Base-by-base conservation (phyloP, 225 moss, liverwort and hornwort genomes). In the Marchantia polymorpha region DNA sequence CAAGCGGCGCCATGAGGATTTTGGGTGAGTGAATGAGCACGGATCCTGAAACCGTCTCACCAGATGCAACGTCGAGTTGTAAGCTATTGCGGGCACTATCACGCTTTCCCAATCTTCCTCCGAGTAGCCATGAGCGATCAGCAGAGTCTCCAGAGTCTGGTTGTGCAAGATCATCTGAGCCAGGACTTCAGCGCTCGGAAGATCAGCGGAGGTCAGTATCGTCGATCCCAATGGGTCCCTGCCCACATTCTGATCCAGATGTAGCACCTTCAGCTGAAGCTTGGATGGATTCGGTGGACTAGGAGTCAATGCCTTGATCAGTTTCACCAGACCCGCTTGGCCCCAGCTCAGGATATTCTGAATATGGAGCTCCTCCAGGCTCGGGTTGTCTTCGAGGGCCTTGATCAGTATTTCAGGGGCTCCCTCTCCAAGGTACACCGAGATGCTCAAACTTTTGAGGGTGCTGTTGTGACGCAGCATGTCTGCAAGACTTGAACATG, bases 61-160 rank as follows among this genome's bases (percentile, higher is more conserved):
- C 11, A 65, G 65, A 26, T 65, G 25, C 26, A 65, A 14, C 6
- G 26, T 65, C 65, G 65, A 65, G 65, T 65, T 65, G 65, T 65
- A 65, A 27, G 65, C 65, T 11, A 65, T 65, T 12, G 65, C 65
- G 22, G 65, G 65, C 26, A 65, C 65, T 26, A 65, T 65, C 25
- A 65, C 65, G 10, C 29, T 65, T 65, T 65, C 65, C 65, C 65
- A 65, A 27, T 65, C 65, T 65, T 65, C 65, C 26, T 65, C 65
- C 25, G 65, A 26, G 65, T 65, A 65, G 19, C 65, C 25, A 29
- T 65, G 65, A 26, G 3, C 12, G 10, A 65, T 26, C 4, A 65
- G 65, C 25, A 65, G 22, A 27, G 65, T 65, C 65, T 65, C 19
- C 26, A 65, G 10, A 65, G 65, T 65, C 26, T 65, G 65, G 29